phyloP scores from a whole-genome alignment of 2,329 filamentous ascomycete species.

The Xylariomycetidae sp. region DNA sequence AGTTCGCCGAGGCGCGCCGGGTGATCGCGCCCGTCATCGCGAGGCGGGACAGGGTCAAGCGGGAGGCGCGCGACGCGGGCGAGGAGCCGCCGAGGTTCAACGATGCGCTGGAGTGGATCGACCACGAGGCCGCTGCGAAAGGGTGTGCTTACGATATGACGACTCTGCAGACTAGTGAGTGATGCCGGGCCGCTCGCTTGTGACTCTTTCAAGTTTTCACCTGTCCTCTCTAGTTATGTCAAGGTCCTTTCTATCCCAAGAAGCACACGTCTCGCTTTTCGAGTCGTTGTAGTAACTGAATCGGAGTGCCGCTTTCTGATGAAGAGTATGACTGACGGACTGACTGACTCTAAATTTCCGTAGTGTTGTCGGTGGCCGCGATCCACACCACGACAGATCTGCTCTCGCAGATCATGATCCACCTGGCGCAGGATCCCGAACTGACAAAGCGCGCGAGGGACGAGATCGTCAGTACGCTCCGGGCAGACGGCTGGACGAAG shows the following conservation, averaged over 20 bases:
- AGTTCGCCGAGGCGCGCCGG: conserved; percentile 21
- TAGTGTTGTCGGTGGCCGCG: conserved; percentile 26
- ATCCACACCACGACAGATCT: conserved; percentile 33
- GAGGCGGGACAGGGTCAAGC: conserved; percentile 12
- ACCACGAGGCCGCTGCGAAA: conserved; percentile 26
- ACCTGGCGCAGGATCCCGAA: conserved; percentile 36
- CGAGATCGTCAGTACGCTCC: conserved; percentile 31
- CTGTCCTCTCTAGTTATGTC: too few relatives aligned
- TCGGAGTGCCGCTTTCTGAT: too few relatives aligned
- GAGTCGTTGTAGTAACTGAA: too few relatives aligned
- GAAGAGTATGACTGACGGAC: too few relatives aligned
- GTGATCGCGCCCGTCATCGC: conserved; percentile 15
- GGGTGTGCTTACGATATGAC: conserved; percentile 17
- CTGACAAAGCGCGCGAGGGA: conserved; percentile 36
- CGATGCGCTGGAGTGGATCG: conserved; percentile 36
- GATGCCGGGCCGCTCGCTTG: too few relatives aligned
- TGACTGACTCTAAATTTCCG: too few relatives aligned
- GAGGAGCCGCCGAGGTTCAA: conserved; percentile 15
- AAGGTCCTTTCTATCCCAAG: too few relatives aligned
- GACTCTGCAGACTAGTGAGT: too few relatives aligned
- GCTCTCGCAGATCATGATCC: conserved; percentile 30
- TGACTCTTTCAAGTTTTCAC: too few relatives aligned
- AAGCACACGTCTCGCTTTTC: too few relatives aligned
- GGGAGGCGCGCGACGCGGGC: conserved; percentile 11
- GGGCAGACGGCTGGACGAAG: conserved; percentile 18